Evolutionary conservation across 2,329 filamentous ascomycete genomes (phyloP).

Genomic region (Colletotrichum tamarilloi): DNA sequence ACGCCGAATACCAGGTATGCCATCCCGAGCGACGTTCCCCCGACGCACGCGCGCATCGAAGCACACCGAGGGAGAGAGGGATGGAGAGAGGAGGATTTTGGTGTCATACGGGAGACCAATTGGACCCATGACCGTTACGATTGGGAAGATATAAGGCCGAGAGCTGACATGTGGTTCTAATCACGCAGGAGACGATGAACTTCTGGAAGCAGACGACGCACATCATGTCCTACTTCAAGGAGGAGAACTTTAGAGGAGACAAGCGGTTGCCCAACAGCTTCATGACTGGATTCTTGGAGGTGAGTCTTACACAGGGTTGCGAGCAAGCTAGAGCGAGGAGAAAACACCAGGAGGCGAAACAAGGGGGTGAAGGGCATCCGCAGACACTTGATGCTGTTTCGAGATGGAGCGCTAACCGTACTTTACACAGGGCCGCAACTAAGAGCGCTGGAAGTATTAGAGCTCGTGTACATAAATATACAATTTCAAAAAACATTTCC

Average conservation of each 20-base stretch:
- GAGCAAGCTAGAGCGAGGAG: not conserved
- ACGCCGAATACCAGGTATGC: conserved; percentile 91
- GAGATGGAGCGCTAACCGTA: not conserved
- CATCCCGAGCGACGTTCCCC: not conserved
- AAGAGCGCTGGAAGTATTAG: conserved; percentile 21
- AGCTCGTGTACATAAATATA: conserved; percentile 34
- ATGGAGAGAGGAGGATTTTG: not conserved
- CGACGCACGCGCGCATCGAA: conserved; percentile 24
- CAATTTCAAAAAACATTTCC: conserved; percentile 17
- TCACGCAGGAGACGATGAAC: conserved; percentile 90
- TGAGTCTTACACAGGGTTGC: conserved; percentile 53
- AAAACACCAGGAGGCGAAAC: not conserved
- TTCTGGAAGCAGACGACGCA: conserved; percentile 99
- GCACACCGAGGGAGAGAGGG: not conserved
- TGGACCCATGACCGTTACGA: not conserved
- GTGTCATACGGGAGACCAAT: not conserved
- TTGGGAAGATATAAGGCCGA: not conserved
- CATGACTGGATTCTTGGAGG: conserved; percentile 95
- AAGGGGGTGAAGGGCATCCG: not conserved
- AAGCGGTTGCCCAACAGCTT: conserved; percentile 87
- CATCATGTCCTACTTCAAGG: conserved; percentile 95
- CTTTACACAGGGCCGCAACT: conserved; percentile 38
- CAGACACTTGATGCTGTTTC: not conserved
- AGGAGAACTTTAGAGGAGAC: conserved; percentile 81
- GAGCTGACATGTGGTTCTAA: not conserved